Percentiles rank a stretch among this genome's conserved stretches.
Conservation (phyloP, 495 filamentous ascomycete genomes). For the Xylaria nigripes region DNA sequence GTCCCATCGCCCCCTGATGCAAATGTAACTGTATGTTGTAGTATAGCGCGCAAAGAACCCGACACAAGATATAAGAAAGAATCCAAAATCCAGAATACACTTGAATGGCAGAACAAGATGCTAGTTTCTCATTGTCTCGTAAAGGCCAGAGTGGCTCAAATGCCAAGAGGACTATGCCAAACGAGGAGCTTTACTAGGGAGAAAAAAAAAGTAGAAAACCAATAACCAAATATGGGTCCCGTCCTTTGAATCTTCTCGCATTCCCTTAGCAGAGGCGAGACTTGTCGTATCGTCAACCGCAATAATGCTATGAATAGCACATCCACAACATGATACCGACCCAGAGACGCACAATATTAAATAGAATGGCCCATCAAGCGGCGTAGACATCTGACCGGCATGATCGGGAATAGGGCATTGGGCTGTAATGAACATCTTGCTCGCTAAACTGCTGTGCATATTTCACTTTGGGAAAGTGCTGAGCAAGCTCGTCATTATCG, state of each 20-base stretch:
- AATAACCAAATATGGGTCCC: neutral
- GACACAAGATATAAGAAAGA: neutral
- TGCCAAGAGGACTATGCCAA: neutral
- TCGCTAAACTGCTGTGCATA: constrained; percentile 13
- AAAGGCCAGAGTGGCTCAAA: neutral
- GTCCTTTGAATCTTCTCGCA: neutral
- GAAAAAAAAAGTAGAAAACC: too few relatives aligned
- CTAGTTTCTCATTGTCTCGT: constrained; percentile 4
- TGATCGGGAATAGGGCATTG: constrained; percentile 7
- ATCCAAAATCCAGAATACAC: neutral
- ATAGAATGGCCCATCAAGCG: constrained; percentile 2
- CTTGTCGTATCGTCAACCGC: neutral
- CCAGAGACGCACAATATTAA: constrained; percentile 11
- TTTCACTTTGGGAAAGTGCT: constrained; percentile 16
- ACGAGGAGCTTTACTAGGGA: too few relatives aligned
- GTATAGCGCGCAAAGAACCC: constrained; percentile 1
- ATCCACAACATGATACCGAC: constrained; percentile 4
- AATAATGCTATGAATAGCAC: constrained; percentile 17
- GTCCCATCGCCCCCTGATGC: constrained; percentile 4
- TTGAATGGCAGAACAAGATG: neutral
- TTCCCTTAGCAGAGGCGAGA: neutral
- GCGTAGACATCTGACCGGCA: constrained; percentile 1
- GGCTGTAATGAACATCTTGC: constrained; percentile 14
- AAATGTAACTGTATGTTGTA: constrained; percentile 10
- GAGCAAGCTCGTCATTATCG: constrained; percentile 11